Conservation (phyloP, 73 alveolate genomes). For the Tetrahymena malaccensis region DNA sequence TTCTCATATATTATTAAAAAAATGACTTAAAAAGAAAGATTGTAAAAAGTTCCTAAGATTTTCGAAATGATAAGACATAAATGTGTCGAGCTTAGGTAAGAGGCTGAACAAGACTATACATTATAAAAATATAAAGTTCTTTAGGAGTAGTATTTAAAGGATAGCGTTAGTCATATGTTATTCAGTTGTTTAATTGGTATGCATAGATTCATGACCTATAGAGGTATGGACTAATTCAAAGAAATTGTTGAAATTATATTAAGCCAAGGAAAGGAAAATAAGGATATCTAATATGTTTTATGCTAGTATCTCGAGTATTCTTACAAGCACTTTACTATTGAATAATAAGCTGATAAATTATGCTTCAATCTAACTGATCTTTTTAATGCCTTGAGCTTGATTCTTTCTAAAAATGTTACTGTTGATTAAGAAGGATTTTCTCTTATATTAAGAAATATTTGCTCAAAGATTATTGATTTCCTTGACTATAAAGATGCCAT, state of each 20-base stretch:
- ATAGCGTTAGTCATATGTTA: neutral
- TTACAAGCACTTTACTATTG: neutral
- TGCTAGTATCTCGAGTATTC: neutral
- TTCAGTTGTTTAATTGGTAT: neutral
- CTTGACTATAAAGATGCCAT: neutral
- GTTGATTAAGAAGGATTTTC: neutral
- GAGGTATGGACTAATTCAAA: neutral
- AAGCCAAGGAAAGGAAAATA: neutral
- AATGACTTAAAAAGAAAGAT: neutral
- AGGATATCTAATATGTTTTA: neutral
- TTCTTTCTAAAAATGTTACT: neutral
- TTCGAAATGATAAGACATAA: neutral
- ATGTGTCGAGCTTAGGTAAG: neutral
- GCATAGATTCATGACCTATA: neutral
- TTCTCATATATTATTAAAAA: neutral
- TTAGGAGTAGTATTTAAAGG: neutral
- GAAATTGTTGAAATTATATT: neutral
- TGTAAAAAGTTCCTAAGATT: neutral
- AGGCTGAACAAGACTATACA: neutral
- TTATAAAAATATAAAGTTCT: neutral
- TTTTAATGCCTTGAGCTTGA: neutral
- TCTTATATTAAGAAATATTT: neutral
- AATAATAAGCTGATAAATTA: neutral
- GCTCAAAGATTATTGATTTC: neutral
- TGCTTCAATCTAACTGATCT: neutral